Conservation (phyloP, 2,329 filamentous ascomycete genomes). For the Hypoxylon sp. region DNA sequence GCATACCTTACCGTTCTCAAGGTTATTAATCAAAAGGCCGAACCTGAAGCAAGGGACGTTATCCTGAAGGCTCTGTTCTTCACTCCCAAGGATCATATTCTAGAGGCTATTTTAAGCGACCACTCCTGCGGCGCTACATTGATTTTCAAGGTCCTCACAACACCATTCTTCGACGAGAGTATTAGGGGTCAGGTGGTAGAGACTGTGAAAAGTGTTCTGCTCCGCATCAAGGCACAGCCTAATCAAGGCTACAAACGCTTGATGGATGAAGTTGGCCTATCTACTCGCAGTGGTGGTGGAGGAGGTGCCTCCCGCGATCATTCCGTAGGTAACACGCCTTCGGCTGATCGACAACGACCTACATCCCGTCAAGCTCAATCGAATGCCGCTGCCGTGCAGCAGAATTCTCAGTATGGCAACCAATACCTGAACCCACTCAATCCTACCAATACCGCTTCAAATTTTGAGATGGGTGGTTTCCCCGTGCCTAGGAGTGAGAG, state of each 20-base stretch:
- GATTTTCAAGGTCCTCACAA: slow-evolving; percentile 98
- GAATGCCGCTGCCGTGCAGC: slow-evolving; percentile 53
- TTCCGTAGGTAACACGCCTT: slow-evolving; percentile 60
- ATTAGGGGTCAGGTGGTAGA: slow-evolving; percentile 91
- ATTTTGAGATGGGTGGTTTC: slow-evolving; percentile 67
- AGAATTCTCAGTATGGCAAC: slow-evolving; percentile 59
- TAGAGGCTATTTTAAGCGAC: slow-evolving; percentile 92
- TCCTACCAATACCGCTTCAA: slow-evolving; percentile 57
- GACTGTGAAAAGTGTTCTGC: slow-evolving; percentile 89
- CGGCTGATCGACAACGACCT: slow-evolving; percentile 69
- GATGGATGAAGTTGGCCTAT: slow-evolving; percentile 98
- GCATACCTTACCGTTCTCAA: slow-evolving; percentile 97
- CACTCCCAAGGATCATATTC: slow-evolving; percentile 84
- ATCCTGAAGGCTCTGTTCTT: slow-evolving; percentile 95
- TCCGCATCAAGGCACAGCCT: slow-evolving; percentile 92
- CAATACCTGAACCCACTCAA: slow-evolving; percentile 70
- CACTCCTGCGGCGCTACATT: slow-evolving; percentile 93
- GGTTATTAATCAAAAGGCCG: slow-evolving; percentile 97
- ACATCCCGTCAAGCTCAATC: slow-evolving; percentile 67
- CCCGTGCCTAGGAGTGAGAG: slow-evolving; percentile 67
- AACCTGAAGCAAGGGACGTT: slow-evolving; percentile 90
- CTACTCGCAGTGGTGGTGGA: slow-evolving; percentile 68
- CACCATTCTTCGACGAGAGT: slow-evolving; percentile 94
- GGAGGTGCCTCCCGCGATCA: slow-evolving; percentile 63
- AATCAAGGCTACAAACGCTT: slow-evolving; percentile 97